phyloP scores from a whole-genome alignment of 495 filamentous ascomycete genomes.

The Penicillium goetzii region DNA sequence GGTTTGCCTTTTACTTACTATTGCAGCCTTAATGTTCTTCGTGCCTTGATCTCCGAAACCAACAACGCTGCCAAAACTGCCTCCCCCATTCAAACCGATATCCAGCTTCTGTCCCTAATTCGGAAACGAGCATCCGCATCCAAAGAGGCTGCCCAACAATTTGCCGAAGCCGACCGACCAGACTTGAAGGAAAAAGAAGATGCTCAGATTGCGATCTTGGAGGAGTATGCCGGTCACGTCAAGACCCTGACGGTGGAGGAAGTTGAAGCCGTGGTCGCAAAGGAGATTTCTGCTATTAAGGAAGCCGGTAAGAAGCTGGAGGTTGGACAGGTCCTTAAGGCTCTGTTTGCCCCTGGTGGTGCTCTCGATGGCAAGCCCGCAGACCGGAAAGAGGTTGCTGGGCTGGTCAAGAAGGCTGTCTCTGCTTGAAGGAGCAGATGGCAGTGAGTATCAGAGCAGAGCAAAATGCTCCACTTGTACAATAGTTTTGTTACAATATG shows the following conservation, averaged over 20 bases:
- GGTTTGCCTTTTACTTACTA: neutral
- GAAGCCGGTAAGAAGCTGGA: constrained; percentile 46
- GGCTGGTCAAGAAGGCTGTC: constrained; percentile 48
- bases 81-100: constrained; percentile 60
- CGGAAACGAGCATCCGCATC: constrained; percentile 55
- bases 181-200: constrained; percentile 65
- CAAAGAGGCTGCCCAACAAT: constrained; percentile 56
- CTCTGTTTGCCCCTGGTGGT: constrained; percentile 51
- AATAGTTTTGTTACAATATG: constrained; percentile 29
- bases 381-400: constrained; percentile 52
- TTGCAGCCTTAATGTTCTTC: constrained; percentile 59
- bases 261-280: constrained; percentile 48
- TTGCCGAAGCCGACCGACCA: constrained; percentile 50
- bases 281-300: constrained; percentile 49
- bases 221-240: constrained; percentile 60
- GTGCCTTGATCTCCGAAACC: constrained; percentile 62
- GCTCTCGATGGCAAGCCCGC: constrained; percentile 57
- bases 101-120: constrained; percentile 61
- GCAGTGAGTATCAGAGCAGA: neutral
- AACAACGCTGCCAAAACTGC: constrained; percentile 65
- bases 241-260: constrained; percentile 55
- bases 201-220: constrained; percentile 55
- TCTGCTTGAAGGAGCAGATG: constrained; percentile 14
- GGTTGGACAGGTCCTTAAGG: constrained; percentile 52
- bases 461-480: constrained; percentile 19